A percentile compares a stretch with the other conserved stretches of the same genome.
These are phyloP conservation scores for Bisporella sp. DNA, from an alignment of 2,329 filamentous ascomycete species.

Conservation along the genomic window DNA sequence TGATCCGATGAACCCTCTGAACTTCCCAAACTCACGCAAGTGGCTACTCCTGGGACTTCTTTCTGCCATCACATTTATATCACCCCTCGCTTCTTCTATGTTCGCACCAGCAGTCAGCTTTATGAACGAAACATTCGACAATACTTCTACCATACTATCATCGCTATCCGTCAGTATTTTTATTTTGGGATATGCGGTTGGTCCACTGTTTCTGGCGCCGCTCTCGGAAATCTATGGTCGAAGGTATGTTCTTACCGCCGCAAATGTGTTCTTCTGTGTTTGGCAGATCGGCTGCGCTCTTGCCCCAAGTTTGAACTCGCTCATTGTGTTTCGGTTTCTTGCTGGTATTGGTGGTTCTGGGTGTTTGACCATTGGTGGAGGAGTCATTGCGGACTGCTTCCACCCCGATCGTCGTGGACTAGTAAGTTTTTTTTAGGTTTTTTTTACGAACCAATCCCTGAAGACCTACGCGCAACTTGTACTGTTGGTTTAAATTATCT, in stretches of 20 bases:
- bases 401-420: constrained; percentile 12
- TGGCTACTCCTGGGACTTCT: constrained; percentile 24
- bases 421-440: not conserved
- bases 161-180: constrained; percentile 48
- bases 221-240: constrained; percentile 53
- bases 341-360: constrained; percentile 50
- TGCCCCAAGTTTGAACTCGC: constrained; percentile 36
- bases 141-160: constrained; percentile 36
- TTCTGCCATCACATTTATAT: constrained; percentile 28
- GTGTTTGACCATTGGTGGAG: constrained; percentile 21
- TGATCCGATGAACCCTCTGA: constrained; percentile 51
- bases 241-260: constrained; percentile 32
- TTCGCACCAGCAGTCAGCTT: constrained; percentile 61
- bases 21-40: constrained; percentile 33
- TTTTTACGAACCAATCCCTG: too few species aligned
- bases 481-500: too few species aligned
- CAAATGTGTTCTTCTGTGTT: constrained; percentile 42
- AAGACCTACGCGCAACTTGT: too few species aligned
- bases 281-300: constrained; percentile 50
- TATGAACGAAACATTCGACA: constrained; percentile 53
- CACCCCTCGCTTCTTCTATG: constrained; percentile 39
- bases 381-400: constrained; percentile 17
- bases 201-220: constrained; percentile 31
- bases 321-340: constrained; percentile 54
- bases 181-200: constrained; percentile 17